Percentiles rank a stretch among this genome's conserved stretches.
phyloP scores from a whole-genome alignment of 768 basidiomycete genomes.

The Boletus subcaerulescens region DNA sequence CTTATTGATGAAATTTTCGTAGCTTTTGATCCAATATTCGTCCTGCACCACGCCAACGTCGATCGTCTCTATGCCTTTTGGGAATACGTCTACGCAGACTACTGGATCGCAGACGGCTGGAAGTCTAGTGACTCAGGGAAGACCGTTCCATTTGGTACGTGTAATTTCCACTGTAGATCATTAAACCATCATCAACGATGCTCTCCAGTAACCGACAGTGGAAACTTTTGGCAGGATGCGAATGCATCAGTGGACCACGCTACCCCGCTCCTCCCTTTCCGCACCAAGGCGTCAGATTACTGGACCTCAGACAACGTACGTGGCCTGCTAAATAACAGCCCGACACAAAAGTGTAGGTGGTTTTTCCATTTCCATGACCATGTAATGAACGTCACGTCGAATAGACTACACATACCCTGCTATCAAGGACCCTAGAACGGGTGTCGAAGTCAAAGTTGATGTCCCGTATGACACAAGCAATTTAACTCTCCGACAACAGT shows the following conservation, averaged over 20 bases:
- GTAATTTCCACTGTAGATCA: neutral
- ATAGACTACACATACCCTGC: conserved; percentile 22
- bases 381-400: neutral
- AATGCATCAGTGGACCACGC: neutral
- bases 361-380: neutral
- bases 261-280: conserved; percentile 13
- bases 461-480: conserved; percentile 6
- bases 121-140: neutral
- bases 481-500: conserved; percentile 2
- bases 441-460: conserved; percentile 10
- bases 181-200: neutral
- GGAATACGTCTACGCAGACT: conserved; percentile 20
- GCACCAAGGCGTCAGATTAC: neutral
- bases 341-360: conserved; percentile 5
- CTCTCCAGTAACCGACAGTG: neutral
- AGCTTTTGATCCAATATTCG: conserved; percentile 21
- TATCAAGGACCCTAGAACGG: conserved; percentile 8
- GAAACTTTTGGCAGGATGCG: neutral
- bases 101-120: conserved; percentile 17
- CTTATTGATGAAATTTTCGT: neutral
- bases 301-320: conserved; percentile 16
- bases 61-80: conserved; percentile 21
- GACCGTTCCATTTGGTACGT: conserved; percentile 7
- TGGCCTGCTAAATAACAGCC: neutral
- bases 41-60: conserved; percentile 17